Conservation (phyloP, 2,329 filamentous ascomycete species). For the Fusarium oxysporum region DNA sequence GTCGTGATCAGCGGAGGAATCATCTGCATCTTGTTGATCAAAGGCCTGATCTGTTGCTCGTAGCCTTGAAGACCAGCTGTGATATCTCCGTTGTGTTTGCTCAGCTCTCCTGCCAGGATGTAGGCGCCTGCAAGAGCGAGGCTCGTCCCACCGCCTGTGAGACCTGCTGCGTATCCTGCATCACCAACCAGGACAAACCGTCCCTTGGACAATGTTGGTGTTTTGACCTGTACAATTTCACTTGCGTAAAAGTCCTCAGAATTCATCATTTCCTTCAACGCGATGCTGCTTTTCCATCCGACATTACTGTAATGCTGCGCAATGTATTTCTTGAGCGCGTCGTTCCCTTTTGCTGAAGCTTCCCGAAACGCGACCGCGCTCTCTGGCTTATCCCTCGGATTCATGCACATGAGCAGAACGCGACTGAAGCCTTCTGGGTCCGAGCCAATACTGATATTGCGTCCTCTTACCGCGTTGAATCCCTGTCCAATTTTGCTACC, state of each 20-base stretch:
- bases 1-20: constrained; percentile 48
- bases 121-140: constrained; percentile 61
- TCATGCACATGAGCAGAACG: constrained; percentile 51
- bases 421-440: constrained; percentile 49
- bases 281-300: constrained; percentile 58
- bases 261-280: constrained; percentile 50
- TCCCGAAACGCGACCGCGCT: constrained; percentile 52
- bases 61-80: constrained; percentile 53
- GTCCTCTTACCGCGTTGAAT: constrained; percentile 53
- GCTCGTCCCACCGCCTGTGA: constrained; percentile 61
- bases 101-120: constrained; percentile 61
- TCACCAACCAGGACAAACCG: constrained; percentile 64
- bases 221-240: constrained; percentile 57
- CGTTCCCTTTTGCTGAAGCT: constrained; percentile 48
- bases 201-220: constrained; percentile 52
- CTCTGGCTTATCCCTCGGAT: constrained; percentile 45
- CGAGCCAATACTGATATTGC: constrained; percentile 51
- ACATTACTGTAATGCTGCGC: constrained; percentile 54
- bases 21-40: constrained; percentile 52
- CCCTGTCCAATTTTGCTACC: constrained; percentile 52
- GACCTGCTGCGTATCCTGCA: constrained; percentile 59
- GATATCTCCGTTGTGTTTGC: constrained; percentile 41
- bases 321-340: constrained; percentile 51
- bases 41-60: constrained; percentile 55
- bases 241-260: constrained; percentile 60